Evolutionary conservation across 2,329 filamentous ascomycete genomes (phyloP).

Genomic region (Fusarium haematococcum): DNA sequence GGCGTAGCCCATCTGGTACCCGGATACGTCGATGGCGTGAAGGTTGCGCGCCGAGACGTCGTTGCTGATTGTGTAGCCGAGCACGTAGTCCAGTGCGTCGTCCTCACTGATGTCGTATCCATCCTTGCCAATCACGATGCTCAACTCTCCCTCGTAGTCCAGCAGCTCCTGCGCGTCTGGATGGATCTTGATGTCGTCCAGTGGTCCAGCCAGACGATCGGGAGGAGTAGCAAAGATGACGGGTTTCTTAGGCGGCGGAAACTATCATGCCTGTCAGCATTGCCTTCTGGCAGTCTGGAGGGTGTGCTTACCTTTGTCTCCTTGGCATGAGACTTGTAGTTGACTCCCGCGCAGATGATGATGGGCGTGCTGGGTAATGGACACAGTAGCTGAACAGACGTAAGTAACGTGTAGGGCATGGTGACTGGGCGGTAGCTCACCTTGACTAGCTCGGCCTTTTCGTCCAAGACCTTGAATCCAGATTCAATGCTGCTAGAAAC

Average conservation of each 20-base stretch:
- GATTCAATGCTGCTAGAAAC: slow-evolving; percentile 1
- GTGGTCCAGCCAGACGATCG: slow-evolving; percentile 1
- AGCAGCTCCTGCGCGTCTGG: slow-evolving; percentile 10
- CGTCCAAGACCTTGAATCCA: slow-evolving; percentile 3
- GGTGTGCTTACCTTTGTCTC: slow-evolving; percentile 1
- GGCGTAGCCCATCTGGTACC: slow-evolving; percentile 12
- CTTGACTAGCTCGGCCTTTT: slow-evolving; percentile 4
- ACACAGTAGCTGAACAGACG: background rate
- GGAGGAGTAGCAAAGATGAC: slow-evolving; percentile 11
- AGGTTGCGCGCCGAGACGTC: slow-evolving; percentile 56
- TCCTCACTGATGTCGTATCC: slow-evolving; percentile 59
- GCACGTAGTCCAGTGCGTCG: slow-evolving; percentile 60
- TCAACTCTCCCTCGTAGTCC: slow-evolving; percentile 61
- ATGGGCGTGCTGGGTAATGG: slow-evolving; percentile 3
- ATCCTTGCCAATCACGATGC: slow-evolving; percentile 60
- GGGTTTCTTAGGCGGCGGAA: slow-evolving; percentile 6
- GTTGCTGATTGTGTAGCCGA: slow-evolving; percentile 65
- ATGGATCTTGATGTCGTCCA: slow-evolving; percentile 11
- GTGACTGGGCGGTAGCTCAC: background rate
- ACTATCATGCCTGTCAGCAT: slow-evolving; percentile 1
- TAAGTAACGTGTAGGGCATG: background rate
- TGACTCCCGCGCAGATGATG: slow-evolving; percentile 10
- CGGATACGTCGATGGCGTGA: slow-evolving; percentile 8
- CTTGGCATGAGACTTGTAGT: slow-evolving; percentile 14
- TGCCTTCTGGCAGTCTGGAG: background rate